A percentile compares a stretch with the other conserved stretches of the same genome.
These are phyloP conservation scores for Diaporthe aspalathi DNA, from an alignment of 2,329 filamentous ascomycete species.

Conservation along the genomic window DNA sequence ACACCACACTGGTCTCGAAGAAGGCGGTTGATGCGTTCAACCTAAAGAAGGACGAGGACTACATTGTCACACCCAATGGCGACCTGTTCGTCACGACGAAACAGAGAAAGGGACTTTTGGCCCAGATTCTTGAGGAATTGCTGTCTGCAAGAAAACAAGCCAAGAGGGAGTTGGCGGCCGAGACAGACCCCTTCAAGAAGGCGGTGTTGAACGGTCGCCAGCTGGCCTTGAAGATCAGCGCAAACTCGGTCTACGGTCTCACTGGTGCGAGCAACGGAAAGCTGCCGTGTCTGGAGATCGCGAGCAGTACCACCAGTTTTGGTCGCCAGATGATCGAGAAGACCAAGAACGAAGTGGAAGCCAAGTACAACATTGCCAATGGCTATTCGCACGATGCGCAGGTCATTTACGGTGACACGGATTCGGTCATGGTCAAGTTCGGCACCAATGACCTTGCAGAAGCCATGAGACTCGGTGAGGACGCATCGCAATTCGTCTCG, in stretches of 20 bases:
- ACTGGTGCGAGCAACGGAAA: conserved; percentile 97
- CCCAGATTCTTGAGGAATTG: conserved; percentile 95
- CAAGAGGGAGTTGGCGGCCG: conserved; percentile 87
- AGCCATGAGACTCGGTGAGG: conserved; percentile 94
- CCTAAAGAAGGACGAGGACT: conserved; percentile 90
- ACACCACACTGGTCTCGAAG: conserved; percentile 91
- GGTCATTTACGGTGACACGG: conserved; percentile 98
- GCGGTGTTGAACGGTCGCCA: conserved; percentile 98
- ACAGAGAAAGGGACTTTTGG: conserved; percentile 88
- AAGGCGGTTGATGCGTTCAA: conserved; percentile 78
- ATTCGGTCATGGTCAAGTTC: conserved; percentile 99
- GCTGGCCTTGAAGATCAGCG: conserved; percentile 93
- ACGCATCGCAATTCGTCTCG: conserved; percentile 89
- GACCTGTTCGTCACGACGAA: conserved; percentile 92
- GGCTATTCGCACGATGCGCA: conserved; percentile 95
- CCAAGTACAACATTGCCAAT: conserved; percentile 89
- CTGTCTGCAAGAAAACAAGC: conserved; percentile 92
- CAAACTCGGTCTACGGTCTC: conserved; percentile 97
- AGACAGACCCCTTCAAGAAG: conserved; percentile 97
- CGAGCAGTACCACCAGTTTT: conserved; percentile 96
- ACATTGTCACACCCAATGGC: conserved; percentile 94
- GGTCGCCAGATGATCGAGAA: conserved; percentile 99
- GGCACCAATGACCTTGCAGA: conserved; percentile 87
- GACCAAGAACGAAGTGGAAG: conserved; percentile 95
- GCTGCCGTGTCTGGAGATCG: conserved; percentile 92